Conservation (phyloP, 441 rosid species). For the Erysimum cheiri region DNA sequence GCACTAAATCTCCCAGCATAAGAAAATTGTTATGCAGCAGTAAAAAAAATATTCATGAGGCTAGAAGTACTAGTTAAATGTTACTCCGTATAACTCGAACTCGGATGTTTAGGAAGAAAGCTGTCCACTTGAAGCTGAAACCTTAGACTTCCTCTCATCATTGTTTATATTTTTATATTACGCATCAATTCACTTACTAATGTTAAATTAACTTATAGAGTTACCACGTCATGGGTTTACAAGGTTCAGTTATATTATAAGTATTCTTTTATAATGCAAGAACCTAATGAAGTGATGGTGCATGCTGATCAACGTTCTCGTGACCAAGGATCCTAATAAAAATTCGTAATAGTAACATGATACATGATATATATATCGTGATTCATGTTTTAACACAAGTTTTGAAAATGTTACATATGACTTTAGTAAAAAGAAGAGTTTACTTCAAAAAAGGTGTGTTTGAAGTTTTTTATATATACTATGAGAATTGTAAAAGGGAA, state of each 20-base stretch:
- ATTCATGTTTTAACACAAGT: background rate
- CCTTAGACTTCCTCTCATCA: too few relatives aligned
- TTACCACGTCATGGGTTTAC: conserved; percentile 11
- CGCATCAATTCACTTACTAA: background rate
- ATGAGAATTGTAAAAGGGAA: background rate
- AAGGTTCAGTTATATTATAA: background rate
- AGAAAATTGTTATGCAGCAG: background rate
- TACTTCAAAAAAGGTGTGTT: background rate
- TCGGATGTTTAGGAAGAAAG: too few relatives aligned
- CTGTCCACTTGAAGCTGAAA: too few relatives aligned
- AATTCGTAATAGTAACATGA: background rate
- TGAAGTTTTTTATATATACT: background rate
- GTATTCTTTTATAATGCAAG: background rate
- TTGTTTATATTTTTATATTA: background rate
- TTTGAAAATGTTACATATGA: conserved; percentile 7
- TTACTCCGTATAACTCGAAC: background rate
- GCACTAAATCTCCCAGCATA: conserved; percentile 24
- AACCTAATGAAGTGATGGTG: conserved; percentile 1
- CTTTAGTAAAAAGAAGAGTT: background rate
- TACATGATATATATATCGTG: background rate
- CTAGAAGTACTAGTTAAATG: background rate
- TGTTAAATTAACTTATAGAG: background rate
- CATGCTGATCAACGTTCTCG: background rate
- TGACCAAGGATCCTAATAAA: background rate
- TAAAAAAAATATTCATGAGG: background rate